A percentile compares a stretch with the other conserved stretches of the same genome.
Evolutionary conservation across 352 stramenopile species (phyloP).

Genomic region (Thalassiosira mediterranea): DNA sequence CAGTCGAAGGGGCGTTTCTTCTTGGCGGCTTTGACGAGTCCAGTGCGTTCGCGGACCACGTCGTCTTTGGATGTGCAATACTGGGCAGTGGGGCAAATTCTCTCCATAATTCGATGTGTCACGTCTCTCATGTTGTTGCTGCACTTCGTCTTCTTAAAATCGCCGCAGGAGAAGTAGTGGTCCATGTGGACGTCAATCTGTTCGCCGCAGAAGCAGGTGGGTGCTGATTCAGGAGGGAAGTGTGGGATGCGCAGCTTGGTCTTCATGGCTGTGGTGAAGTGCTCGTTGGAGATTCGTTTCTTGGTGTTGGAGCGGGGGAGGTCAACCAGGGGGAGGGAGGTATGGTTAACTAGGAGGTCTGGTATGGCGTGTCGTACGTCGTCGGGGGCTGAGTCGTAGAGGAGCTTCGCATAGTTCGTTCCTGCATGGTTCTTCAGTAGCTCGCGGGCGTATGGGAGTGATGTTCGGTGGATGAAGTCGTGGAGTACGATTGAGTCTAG

Average conservation of each 20-base stretch:
- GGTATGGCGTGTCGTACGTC: neutral
- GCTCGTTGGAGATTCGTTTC: slow-evolving; percentile 10
- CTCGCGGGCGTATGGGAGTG: neutral
- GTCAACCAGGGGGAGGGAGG: slow-evolving; percentile 16
- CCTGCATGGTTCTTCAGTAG: neutral
- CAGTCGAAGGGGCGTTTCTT: neutral
- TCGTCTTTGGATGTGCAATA: neutral
- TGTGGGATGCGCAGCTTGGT: neutral
- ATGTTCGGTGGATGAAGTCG: neutral
- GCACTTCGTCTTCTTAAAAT: neutral
- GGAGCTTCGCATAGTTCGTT: neutral
- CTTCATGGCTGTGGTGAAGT: neutral
- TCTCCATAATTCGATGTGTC: neutral
- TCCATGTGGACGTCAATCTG: neutral
- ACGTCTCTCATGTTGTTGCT: neutral
- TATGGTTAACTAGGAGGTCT: slow-evolving; percentile 5
- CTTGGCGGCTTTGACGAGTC: neutral
- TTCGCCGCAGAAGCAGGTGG: neutral
- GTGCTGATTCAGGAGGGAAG: neutral
- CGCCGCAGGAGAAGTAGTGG: neutral
- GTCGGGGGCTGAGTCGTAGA: neutral
- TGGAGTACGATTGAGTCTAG: no score
- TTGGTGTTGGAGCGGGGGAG: slow-evolving; percentile 5
- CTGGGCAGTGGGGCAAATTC: neutral
- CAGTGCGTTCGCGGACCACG: neutral